Evolutionary conservation across 768 basidiomycete genomes (phyloP), one percentile per base, ranked within the genome.

Genomic region (Leccinum pellstonianum): DNA sequence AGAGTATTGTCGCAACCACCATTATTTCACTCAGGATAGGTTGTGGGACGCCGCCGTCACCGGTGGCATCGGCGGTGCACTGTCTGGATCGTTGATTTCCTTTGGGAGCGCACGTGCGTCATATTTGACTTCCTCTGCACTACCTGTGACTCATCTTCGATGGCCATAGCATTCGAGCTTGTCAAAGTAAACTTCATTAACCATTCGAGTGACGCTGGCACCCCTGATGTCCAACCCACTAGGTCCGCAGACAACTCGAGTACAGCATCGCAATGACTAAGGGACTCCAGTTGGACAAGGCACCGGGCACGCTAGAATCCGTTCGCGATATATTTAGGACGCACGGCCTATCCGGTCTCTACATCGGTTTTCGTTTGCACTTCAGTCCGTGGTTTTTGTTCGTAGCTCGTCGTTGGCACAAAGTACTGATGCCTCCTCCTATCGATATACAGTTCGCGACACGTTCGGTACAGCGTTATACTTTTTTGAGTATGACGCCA

Each of bases 211-310:
- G 23, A 49, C 38, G 14, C 38, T 21, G 35, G 43, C 31, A 38
- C 63, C n/a, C 58, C 58, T 66, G 48, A 71, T 43, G 41, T 54
- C 47, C 35, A 51, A 60, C 55, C 61, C 56, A 56, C 58, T 68
- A 94, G 93, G 88, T 95, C 55, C 87, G 94, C 58, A 81, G 95
- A 65, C 95, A 98, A 66, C 77, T 98, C 55, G 95, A 98, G 76
- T 96, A 88, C 68, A 86, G 88, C 58, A 97, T 97, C 62, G 95
- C 93, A 47, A 85, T 87, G 29, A 87, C 79, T 71, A 90, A 88
- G 66, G 91, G 92, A 6, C 55, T 88, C 41, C 77, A 81, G n/a
- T 69, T 93, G 51, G 77, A 75, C 8, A 92, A 87, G 67, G 86
- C 94, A 14, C 95, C 95, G 17, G 83, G 84, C 37, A 95, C 93